Base-by-base conservation (phyloP, 768 basidiomycete genomes). In the Podaxis rugospora region DNA sequence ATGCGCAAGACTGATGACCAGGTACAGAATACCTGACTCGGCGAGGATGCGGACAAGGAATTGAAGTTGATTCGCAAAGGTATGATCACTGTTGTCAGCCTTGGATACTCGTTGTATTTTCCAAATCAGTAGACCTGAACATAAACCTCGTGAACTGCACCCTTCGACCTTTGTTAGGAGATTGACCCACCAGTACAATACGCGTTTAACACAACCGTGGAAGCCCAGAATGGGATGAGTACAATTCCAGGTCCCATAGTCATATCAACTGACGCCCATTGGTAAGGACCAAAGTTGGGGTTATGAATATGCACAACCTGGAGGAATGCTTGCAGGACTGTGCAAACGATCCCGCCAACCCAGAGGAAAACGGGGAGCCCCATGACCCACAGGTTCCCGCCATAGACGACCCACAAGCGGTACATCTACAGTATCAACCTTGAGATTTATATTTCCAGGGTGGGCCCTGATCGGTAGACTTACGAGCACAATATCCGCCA, bases 191-290 rank as follows among this genome's bases (percentile, higher is more conserved):
- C 37, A 11, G 62, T 64, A 9, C 54, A 60, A 36, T 64, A 64
- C 11, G 40, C 37, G 18, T 64, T 64, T 32, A 64, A 27, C 6
- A 32, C 58, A n/a, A 61, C 56, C 21, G 63, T 64, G 16, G 54
- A 61, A 13, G 18, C 63, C 59, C 55, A 61, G 51, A 64, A 64
- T 11, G 58, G 58, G 7, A 37, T 56, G 23, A 56, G 47, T 10
- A 53, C 53, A 35, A 61, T 57, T 2, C 61, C 55, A 35, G 61
- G 61, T 2, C 59, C 54, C 47, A 64, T 40, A 11, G 14, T 23
- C 61, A 62, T 62, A 13, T 57, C 32, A 21, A 62, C 55, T 6
- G 47, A 23, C 21, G 49, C 39, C 63, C 47, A 51, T 21, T 40
- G 6, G 16, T 39, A 51, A 5, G 55, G 59, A 25, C 59, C 55